phyloP scores from a whole-genome alignment of 2,329 filamentous ascomycete species.

The Calcarisporium arbuscula region DNA sequence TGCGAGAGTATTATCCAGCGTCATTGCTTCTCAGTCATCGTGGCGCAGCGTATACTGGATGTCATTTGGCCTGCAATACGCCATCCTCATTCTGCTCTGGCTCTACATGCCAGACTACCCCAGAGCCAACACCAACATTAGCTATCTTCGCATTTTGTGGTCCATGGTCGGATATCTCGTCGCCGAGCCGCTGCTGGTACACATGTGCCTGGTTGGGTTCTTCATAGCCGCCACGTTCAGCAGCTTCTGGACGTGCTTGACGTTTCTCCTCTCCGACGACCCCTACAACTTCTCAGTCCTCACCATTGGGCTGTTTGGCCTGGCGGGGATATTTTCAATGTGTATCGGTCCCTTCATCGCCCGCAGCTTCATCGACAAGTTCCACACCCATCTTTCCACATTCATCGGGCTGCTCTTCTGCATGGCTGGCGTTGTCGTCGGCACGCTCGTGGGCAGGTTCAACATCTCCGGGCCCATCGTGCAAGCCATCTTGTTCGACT shows the following conservation, averaged over 20 bases:
- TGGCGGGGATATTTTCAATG: constrained; percentile 69
- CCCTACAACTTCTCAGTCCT: constrained; percentile 64
- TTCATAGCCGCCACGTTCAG: constrained; percentile 47
- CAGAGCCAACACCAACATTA: constrained; percentile 59
- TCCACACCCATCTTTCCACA: constrained; percentile 61
- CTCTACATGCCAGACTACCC: constrained; percentile 78
- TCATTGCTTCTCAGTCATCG: constrained; percentile 64
- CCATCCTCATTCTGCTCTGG: constrained; percentile 60
- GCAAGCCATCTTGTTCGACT: constrained; percentile 64
- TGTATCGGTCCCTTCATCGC: constrained; percentile 61
- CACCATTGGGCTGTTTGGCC: constrained; percentile 69
- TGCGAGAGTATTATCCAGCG: constrained; percentile 68
- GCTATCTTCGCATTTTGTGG: constrained; percentile 58
- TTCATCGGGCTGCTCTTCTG: constrained; percentile 54
- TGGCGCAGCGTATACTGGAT: constrained; percentile 81
- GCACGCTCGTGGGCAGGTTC: constrained; percentile 61
- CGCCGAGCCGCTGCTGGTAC: constrained; percentile 60
- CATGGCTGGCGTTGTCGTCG: constrained; percentile 56
- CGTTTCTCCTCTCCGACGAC: constrained; percentile 66
- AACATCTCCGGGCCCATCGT: constrained; percentile 66
- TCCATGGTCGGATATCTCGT: constrained; percentile 45
- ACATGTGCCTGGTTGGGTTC: constrained; percentile 62
- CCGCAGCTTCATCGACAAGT: constrained; percentile 58
- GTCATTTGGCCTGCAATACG: constrained; percentile 62
- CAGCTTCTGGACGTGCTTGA: constrained; percentile 59